A percentile compares a stretch with the other conserved stretches of the same genome.
Evolutionary conservation across 306 rosid species (phyloP).

Genomic region (Argentina anserina): DNA sequence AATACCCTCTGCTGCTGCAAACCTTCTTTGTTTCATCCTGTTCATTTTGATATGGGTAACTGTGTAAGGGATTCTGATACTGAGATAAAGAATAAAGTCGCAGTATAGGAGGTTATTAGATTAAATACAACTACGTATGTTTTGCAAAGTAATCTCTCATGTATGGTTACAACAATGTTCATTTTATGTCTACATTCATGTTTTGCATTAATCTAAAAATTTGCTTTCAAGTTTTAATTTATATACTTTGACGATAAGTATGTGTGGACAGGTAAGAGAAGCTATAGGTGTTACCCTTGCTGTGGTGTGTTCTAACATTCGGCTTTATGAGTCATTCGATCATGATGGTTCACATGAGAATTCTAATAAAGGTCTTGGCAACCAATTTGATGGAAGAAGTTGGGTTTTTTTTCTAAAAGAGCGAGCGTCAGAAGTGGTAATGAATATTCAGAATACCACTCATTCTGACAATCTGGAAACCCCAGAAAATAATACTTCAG

Average conservation of each 20-base stretch:
- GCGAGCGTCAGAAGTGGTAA: constrained; percentile 61
- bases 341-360: constrained; percentile 36
- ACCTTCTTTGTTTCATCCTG: background rate
- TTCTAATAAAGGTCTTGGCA: constrained; percentile 31
- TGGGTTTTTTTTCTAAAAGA: constrained; percentile 63
- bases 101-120: background rate
- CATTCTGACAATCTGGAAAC: constrained; percentile 60
- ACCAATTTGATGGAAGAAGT: constrained; percentile 53
- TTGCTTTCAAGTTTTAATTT: background rate
- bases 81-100: background rate
- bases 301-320: constrained; percentile 81
- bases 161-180: background rate
- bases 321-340: constrained; percentile 60
- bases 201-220: background rate
- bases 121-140: background rate
- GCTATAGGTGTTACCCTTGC: constrained; percentile 90
- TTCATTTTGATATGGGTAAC: background rate
- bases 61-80: background rate
- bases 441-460: constrained; percentile 66
- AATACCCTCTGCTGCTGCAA: background rate
- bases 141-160: background rate
- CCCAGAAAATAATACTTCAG: constrained; percentile 39
- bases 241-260: constrained; percentile 28
- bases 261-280: constrained; percentile 73
- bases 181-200: background rate